These are phyloP conservation scores for Astrephomene gubernaculifera DNA, from an alignment of 139 green algal species.

Conservation along the genomic window DNA sequence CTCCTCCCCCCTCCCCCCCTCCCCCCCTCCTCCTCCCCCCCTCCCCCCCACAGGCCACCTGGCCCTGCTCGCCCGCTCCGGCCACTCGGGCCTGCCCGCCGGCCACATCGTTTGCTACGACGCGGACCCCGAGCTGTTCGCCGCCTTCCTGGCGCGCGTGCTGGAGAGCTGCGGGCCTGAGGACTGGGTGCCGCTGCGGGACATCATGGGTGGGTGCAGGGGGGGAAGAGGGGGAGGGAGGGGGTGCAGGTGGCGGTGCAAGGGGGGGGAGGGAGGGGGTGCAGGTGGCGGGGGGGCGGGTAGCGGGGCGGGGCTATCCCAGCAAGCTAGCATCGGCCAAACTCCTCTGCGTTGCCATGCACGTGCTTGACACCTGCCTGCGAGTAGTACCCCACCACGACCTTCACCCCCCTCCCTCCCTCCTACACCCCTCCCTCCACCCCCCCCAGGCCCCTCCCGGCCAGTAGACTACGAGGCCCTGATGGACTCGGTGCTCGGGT, in stretches of 20 bases:
- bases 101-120: conserved; percentile 64
- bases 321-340: not conserved
- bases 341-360: not conserved
- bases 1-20: not conserved
- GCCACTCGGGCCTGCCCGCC: conserved; percentile 65
- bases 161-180: not conserved
- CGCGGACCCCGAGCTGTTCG: conserved; percentile 11
- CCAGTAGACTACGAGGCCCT: not conserved
- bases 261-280: not conserved
- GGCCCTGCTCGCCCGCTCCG: conserved; percentile 62
- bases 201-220: not conserved
- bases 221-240: not conserved
- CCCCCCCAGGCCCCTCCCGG: not conserved
- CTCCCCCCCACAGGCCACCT: conserved; percentile 44
- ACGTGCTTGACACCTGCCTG: no score
- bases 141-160: conserved; percentile 6
- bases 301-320: not conserved
- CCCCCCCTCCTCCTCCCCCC: no score
- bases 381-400: no score
- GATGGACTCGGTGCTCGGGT: not conserved
- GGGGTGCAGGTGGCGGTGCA: not conserved
- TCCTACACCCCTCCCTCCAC: not conserved
- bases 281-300: not conserved
- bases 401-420: no score
- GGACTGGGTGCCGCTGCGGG: conserved; percentile 38